Evolutionary conservation across 1,284 basidiomycete species (phyloP), one percentile per base, ranked within the genome.

Genomic region (Cutaneotrichosporon sp.): DNA sequence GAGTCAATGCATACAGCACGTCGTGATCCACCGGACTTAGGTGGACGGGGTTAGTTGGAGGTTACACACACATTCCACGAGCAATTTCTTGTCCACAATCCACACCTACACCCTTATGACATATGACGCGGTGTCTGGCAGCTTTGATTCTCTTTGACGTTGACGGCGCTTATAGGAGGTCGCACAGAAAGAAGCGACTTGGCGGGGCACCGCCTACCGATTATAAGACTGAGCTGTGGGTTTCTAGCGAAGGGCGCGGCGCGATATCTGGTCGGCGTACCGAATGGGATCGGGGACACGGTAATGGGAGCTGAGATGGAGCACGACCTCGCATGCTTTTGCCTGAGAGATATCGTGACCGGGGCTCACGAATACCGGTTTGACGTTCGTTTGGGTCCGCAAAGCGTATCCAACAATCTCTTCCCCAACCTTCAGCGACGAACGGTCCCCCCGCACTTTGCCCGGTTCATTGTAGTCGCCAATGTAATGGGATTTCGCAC

Each of bases 401-500:
- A 49, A 15, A 4, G 34, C 39, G 13, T 49, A 26, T 1, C 48
- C 48, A 2, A 49, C 40, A 15, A 35, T 22, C 33, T 49, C 48
- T 1, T 39, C 48, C 3, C 17, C n/a, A 13, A 42, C 39, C 9
- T 42, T 20, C 17, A 49, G n/a, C 4, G n/a, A 15, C 9, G 30
- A 13, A 8, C 39, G 26, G 1, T 42, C 40, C 15, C 48, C 48
- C 15, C 40, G 12, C 13, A 12, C 17, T 1, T 7, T 13, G 4
- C 48, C 48, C 2, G 40, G 48, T 30, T 42, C 40, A 8, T 23
- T 20, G 20, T 42, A 42, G 14, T 13, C 39, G 4, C 48, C 48
- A 4, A 41, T 12, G 21, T 49, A 49, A 20, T 49, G 48, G 1
- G 38, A 34, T 39, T 49, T 49, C 8, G 48, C 48, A 8, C 38